A percentile compares a stretch with the other conserved stretches of the same genome.
Conservation (phyloP, 2,329 filamentous ascomycete genomes). For the Diaporthe sp. region DNA sequence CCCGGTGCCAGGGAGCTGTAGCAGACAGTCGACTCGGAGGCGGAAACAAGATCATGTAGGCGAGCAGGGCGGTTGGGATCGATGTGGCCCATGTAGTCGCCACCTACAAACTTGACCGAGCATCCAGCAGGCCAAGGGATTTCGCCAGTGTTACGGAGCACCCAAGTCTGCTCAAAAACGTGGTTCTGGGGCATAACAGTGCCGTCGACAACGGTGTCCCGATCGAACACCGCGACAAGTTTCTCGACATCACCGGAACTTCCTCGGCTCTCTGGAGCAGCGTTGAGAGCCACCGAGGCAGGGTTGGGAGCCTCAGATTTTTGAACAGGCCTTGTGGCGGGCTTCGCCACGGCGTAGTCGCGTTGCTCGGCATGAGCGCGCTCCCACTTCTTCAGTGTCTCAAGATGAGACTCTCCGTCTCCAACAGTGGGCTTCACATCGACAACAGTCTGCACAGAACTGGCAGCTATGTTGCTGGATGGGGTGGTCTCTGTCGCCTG, state of each 20-base stretch:
- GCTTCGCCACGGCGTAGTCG: not conserved
- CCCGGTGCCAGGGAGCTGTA: slow-evolving; percentile 76
- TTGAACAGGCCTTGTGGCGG: not conserved
- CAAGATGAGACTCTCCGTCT: slow-evolving; percentile 39
- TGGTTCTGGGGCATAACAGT: slow-evolving; percentile 76
- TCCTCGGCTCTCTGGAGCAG: slow-evolving; percentile 32
- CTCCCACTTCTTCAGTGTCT: slow-evolving; percentile 1
- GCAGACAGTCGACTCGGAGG: slow-evolving; percentile 85
- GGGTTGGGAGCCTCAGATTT: slow-evolving; percentile 31
- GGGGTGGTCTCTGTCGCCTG: slow-evolving; percentile 62
- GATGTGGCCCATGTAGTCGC: slow-evolving; percentile 95
- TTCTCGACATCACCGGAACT: slow-evolving; percentile 39
- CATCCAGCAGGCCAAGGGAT: slow-evolving; percentile 88
- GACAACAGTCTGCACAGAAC: slow-evolving; percentile 75
- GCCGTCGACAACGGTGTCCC: slow-evolving; percentile 83
- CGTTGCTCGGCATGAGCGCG: not conserved
- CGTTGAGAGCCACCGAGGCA: not conserved
- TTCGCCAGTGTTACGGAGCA: slow-evolving; percentile 85
- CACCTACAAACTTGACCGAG: slow-evolving; percentile 89
- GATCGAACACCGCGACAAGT: slow-evolving; percentile 72
- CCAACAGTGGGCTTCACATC: slow-evolving; percentile 71
- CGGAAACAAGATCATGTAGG: slow-evolving; percentile 78
- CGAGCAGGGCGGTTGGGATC: slow-evolving; percentile 84
- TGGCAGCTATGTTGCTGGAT: slow-evolving; percentile 59
- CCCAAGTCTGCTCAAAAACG: slow-evolving; percentile 91